Evolutionary conservation across 768 basidiomycete species (phyloP), one percentile per base, ranked within the genome.

Genomic region (Multifurca ochricompacta): DNA sequence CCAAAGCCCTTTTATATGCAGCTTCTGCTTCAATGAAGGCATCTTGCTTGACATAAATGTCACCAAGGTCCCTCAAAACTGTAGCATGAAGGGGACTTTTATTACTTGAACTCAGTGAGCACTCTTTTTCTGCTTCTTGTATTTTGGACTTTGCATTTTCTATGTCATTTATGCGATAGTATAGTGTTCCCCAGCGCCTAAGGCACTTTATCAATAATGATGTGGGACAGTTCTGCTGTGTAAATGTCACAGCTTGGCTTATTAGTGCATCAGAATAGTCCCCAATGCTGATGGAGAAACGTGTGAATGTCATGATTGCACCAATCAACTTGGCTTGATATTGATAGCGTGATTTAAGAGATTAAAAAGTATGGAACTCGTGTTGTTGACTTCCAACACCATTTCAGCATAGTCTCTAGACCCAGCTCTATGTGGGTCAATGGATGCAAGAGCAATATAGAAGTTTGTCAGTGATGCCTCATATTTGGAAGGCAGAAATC

Each of bases 261-360:
- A 51, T 10, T 19, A 51, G 39, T 25, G 19, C n/a, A 6, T 51
- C 50, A 40, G 25, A 27, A 18, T 40, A 40, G 36, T 39, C 37
- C 4, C 50, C 50, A 40, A 51, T 51, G 19, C 27, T 40, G 14
- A 51, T 51, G 37, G 27, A 41, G 9, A 51, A 51, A 6, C 41
- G 19, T 5, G 37, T 40, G 19, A 28, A 51, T 40, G 36, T 28
- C 8, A 23, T 4, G 19, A 40, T 40, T 23, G 50, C 50, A 37
- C 31, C 31, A n/a, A 40, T 39, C 3, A 40, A 23, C 10, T 4
- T 18, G 9, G 19, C 19, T 18, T 42, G 25, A n/a, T 39, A 27
- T 4, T 25, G 11, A 18, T 35, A 36, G 25, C 21, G 16, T n/a
- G 48, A 25, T 13, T 25, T 3, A 48, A 27, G 27, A 37, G 30